Conservation (phyloP, 2,329 filamentous ascomycete genomes). For the Beauveria bassiana region DNA sequence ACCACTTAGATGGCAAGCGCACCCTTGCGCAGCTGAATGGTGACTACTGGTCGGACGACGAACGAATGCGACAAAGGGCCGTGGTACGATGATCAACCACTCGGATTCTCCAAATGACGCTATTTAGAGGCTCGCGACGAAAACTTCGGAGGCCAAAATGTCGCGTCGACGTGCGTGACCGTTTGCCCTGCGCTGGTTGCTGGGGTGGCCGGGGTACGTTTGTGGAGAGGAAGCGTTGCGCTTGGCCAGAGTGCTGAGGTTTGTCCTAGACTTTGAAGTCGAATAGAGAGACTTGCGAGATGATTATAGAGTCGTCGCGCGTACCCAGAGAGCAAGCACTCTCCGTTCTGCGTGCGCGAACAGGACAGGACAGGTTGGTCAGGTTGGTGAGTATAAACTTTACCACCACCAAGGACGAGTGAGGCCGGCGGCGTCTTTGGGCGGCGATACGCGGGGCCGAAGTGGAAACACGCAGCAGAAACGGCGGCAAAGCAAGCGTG, state of each 20-base stretch:
- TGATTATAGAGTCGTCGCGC: neutral
- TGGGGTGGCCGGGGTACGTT: neutral
- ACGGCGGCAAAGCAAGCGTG: neutral
- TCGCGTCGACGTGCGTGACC: neutral
- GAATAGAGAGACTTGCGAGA: neutral
- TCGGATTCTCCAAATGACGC: too few species aligned
- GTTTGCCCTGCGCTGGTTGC: neutral
- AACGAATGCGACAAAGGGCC: too few species aligned
- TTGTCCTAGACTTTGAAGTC: neutral
- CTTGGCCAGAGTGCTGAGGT: neutral
- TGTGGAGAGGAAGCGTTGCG: neutral
- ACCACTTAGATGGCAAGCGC: neutral
- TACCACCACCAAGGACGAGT: neutral
- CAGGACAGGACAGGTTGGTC: too few species aligned
- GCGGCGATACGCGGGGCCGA: neutral
- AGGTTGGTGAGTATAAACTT: too few species aligned
- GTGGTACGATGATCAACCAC: too few species aligned
- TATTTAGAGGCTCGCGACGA: too few species aligned
- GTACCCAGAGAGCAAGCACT: too few species aligned
- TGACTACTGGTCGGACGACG: neutral
- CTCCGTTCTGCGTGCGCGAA: too few species aligned
- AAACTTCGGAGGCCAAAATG: too few species aligned
- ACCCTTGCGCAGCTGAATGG: neutral
- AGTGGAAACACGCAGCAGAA: constrained; percentile 1
- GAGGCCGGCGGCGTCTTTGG: neutral